Evolutionary conservation across 257 asterid genomes (phyloP), one percentile per base, ranked within the genome.

Genomic region (Lantana camara): DNA sequence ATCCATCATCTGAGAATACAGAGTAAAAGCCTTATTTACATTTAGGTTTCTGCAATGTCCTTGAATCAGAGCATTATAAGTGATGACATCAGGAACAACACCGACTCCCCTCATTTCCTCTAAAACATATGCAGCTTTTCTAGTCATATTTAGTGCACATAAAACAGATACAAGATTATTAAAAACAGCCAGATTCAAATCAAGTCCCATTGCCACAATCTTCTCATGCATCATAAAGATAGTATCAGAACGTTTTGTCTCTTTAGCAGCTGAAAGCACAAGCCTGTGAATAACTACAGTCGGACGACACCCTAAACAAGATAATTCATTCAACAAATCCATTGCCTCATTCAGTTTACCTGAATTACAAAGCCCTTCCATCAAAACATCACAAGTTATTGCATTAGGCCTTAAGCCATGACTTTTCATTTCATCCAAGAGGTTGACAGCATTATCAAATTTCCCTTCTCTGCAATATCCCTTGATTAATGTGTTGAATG

Each of bases 131-230:
- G 64, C 76, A 74, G 96, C 99, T 77, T 78, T 87, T 57, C 81
- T 77, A 53, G 97, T 87, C 97, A 93, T 83, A 68, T 84, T 95
- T 54, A 82, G 79, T 65, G 82, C 82, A 68, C 97, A 93, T 63
- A 93, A 78, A 58, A 75, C 76, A 57, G 60, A 58, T 54, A 93
- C 82, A 46, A 93, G 85, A 66, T 80, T 78, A 69, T 82, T 80
- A 58, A 82, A 80, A 64, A 77, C 78, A 10, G 75, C 57, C 27
- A 46, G 79, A 68, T 78, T 76, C 74, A 82, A 74, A 42, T 72
- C 23, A 69, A 93, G 95, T 35, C 99, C 97, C 87, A 87, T 76
- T 14, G 55, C 58, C 44, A 90, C 77, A 22, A 93, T 85, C 64
- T 67, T 78, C 60, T 80, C 65, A 75, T 93, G 99, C 81, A 69